Percentiles rank a stretch among this genome's conserved stretches.
Evolutionary conservation across 2,329 filamentous ascomycete species (phyloP).

Genomic region (Colletotrichum sp.): DNA sequence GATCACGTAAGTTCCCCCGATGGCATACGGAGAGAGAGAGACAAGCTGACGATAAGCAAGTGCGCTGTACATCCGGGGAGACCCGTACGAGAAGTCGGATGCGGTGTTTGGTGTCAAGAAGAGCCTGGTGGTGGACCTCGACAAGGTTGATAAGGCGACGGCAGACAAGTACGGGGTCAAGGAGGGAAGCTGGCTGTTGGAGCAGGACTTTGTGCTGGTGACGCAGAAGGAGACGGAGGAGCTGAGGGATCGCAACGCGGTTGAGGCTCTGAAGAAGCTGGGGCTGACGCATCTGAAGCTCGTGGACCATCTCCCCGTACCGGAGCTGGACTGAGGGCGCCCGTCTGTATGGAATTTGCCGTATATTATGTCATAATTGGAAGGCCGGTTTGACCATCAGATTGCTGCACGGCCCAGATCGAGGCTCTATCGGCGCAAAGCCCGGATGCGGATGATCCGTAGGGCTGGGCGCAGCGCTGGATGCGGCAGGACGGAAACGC

Average conservation of each 20-base stretch:
- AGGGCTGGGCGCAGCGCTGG: slow-evolving; percentile 2
- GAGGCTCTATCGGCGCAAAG: neutral
- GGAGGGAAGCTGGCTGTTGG: slow-evolving; percentile 66
- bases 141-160: slow-evolving; percentile 53
- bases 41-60: slow-evolving; percentile 39
- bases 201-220: slow-evolving; percentile 80
- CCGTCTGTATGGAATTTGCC: neutral
- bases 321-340: slow-evolving; percentile 55
- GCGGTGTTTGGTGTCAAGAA: slow-evolving; percentile 89
- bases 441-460: neutral
- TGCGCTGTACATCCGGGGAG: slow-evolving; percentile 76
- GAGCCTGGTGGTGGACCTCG: slow-evolving; percentile 71
- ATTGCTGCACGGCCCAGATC: neutral
- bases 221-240: slow-evolving; percentile 70
- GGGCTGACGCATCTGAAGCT: slow-evolving; percentile 71
- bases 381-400: neutral
- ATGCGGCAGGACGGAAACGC: neutral
- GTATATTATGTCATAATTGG: neutral
- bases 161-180: slow-evolving; percentile 67
- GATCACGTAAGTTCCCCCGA: slow-evolving; percentile 70
- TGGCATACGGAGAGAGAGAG: neutral
- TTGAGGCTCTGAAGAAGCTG: slow-evolving; percentile 68
- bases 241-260: slow-evolving; percentile 67
- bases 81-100: slow-evolving; percentile 83
- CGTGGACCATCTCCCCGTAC: slow-evolving; percentile 77